Base-by-base conservation (phyloP, 73 alveolate species). In the Paramecium sexaurelia region DNA sequence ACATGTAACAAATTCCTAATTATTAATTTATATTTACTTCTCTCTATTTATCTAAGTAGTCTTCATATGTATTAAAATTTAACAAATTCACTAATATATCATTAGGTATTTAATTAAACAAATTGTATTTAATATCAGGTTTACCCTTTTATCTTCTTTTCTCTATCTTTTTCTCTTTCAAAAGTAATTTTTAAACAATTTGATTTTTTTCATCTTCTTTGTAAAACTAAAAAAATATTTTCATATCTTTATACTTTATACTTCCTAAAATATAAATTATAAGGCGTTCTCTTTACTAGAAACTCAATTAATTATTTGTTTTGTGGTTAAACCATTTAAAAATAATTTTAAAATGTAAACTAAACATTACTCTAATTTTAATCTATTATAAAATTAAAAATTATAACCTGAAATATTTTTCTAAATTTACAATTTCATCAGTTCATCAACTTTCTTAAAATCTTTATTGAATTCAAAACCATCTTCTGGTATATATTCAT, bases 361-460 rank as follows among this genome's bases (percentile, higher is more conserved):
- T 45, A 7, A 15, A 45, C n/a, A 45, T 45, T 45, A 45, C n/a
- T 45, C 57, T 45, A 45, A 45, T 45, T 45, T 45, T 45, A 45
- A 45, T 45, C 57, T 45, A 45, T 45, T 45, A 45, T 45, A 45
- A 45, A 45, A 45, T 45, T 45, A 45, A 45, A 45, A 45, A 5
- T 51, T 35, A 19, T n/a, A 27, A 71, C 86, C 55, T 29, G 56
- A 20, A n/a, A 71, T 35, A 37, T 71, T 32, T 71, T 71, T 71
- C 29, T 71, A 71, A 8, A 71, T 32, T 71, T 71, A 71, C 20
- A 71, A 40, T 7, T 71, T 71, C 19, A 35, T 71, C 26, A 35
- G 17, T 19, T 71, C 86, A 71, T 71, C 86, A 2, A 71, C 86
- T 37, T 71, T 71, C 13, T 35, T 71, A 71, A 71, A 71, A 71